A percentile compares a stretch with the other conserved stretches of the same genome.
Conservation (phyloP, 2,329 filamentous ascomycete species). For the Ophiosphaerella herpotricha region DNA sequence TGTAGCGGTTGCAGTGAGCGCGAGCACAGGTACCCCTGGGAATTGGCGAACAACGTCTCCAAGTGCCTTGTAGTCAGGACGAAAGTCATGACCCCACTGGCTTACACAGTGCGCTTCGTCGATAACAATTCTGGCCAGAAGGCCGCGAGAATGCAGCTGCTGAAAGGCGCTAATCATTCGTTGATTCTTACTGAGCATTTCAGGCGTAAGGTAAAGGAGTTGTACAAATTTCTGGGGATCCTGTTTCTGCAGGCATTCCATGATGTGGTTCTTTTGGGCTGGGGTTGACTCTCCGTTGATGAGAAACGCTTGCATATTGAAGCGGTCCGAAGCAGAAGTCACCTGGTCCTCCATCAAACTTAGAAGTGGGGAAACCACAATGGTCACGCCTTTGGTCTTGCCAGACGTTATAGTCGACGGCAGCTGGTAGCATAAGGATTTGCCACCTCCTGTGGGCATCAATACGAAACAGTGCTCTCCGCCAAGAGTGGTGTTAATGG, state of each 20-base stretch:
- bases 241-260: slow-evolving; percentile 64
- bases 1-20: slow-evolving; percentile 92
- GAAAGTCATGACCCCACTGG: slow-evolving; percentile 98
- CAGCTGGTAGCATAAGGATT: slow-evolving; percentile 94
- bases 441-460: slow-evolving; percentile 97
- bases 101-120: slow-evolving; percentile 99
- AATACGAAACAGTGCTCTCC: slow-evolving; percentile 92
- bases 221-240: slow-evolving; percentile 79
- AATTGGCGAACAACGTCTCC: slow-evolving; percentile 75
- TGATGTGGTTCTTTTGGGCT: slow-evolving; percentile 67
- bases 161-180: slow-evolving; percentile 69
- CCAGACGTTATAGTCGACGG: slow-evolving; percentile 83
- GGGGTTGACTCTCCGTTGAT: slow-evolving; percentile 77
- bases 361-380: slow-evolving; percentile 92
- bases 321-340: slow-evolving; percentile 68
- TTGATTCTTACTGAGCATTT: slow-evolving; percentile 88
- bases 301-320: slow-evolving; percentile 78
- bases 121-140: slow-evolving; percentile 89
- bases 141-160: slow-evolving; percentile 68
- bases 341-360: slow-evolving; percentile 99
- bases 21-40: slow-evolving; percentile 85
- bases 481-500: slow-evolving; percentile 87
- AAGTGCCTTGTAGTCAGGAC: slow-evolving; percentile 90
- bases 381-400: slow-evolving; percentile 80
- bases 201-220: slow-evolving; percentile 91